Evolutionary conservation across 2,329 filamentous ascomycete genomes (phyloP).

Genomic region (Alternaria consortialis): DNA sequence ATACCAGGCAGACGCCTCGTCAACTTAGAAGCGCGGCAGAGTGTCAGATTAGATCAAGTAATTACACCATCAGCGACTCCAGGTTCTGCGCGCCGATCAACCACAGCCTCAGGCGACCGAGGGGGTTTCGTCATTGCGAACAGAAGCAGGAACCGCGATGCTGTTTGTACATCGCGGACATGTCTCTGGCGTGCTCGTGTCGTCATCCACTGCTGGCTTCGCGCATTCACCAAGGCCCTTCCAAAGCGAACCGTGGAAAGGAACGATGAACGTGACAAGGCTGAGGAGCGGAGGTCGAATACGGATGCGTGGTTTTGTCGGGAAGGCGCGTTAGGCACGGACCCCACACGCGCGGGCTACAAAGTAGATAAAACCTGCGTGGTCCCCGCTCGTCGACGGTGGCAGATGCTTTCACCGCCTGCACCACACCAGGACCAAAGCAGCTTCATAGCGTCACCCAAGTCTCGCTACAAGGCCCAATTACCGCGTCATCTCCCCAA

Average conservation of each 20-base stretch:
- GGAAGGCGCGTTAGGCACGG: conserved; percentile 3
- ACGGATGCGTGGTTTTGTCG: conserved; percentile 4
- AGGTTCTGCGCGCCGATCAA: conserved; percentile 33
- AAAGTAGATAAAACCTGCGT: conserved; percentile 22
- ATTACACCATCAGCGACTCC: conserved; percentile 59
- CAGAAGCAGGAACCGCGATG: conserved; percentile 19
- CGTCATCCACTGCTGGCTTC: conserved; percentile 45
- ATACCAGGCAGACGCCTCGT: conserved; percentile 12
- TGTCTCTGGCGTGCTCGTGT: conserved; percentile 48
- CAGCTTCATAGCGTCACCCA: conserved; percentile 20
- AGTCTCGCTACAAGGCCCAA: not conserved
- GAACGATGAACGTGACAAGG: conserved; percentile 24
- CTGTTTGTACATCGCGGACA: conserved; percentile 18
- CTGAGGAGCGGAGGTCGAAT: conserved; percentile 8
- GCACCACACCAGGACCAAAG: conserved; percentile 2
- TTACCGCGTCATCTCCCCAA: not conserved
- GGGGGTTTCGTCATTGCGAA: conserved; percentile 35
- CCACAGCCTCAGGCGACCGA: conserved; percentile 25
- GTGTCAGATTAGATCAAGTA: conserved; percentile 72
- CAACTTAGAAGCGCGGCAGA: conserved; percentile 23
- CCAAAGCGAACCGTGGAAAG: not conserved
- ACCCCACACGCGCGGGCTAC: not conserved
- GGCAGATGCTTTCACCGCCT: conserved; percentile 15
- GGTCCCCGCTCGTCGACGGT: conserved; percentile 27
- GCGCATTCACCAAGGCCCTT: conserved; percentile 10